Evolutionary conservation across 2,329 filamentous ascomycete genomes (phyloP).

Genomic region (Plenodomus biglobosus): DNA sequence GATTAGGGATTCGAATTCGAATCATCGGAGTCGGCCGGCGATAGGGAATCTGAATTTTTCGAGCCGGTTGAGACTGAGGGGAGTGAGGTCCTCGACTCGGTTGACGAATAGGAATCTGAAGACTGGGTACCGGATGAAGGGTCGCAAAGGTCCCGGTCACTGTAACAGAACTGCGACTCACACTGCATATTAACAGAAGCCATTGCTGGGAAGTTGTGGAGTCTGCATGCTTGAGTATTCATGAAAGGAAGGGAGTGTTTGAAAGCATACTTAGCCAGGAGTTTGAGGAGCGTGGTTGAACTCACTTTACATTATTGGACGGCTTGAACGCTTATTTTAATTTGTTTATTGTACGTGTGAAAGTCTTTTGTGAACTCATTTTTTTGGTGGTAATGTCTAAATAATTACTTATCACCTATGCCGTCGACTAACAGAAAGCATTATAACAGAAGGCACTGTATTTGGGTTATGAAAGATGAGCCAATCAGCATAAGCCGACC

Average conservation of each 20-base stretch:
- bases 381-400: no score
- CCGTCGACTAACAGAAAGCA: no score
- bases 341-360: no score
- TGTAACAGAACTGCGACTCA: background rate
- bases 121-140: no score
- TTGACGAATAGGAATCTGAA: background rate
- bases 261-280: background rate
- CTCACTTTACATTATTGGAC: background rate
- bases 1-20: slow-evolving; percentile 50
- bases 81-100: background rate
- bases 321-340: background rate
- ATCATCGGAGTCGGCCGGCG: no score
- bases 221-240: background rate
- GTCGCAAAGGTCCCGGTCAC: no score
- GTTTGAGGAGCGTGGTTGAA: background rate
- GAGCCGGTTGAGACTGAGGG: background rate
- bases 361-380: no score
- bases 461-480: background rate
- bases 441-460: background rate
- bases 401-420: no score
- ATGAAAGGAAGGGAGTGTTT: background rate
- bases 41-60: no score
- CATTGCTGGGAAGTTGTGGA: background rate
- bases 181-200: background rate
- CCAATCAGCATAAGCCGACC: slow-evolving; percentile 15